Conservation (phyloP, 805 yeast species). For the Saccharomyces jurei region DNA sequence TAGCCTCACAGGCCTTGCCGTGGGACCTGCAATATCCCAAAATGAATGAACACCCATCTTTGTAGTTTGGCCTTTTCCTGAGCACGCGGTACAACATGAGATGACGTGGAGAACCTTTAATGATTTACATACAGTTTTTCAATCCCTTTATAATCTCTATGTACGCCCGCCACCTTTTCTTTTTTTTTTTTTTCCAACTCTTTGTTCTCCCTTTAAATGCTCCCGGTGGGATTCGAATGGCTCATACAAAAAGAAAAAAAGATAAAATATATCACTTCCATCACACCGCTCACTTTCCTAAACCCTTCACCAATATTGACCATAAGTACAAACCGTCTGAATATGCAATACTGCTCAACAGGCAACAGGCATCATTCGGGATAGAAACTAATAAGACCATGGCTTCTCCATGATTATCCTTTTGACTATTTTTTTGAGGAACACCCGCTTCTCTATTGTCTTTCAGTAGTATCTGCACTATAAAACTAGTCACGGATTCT, state of each 20-base stretch:
- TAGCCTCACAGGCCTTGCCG: slow-evolving; percentile 81
- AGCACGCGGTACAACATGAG: not conserved
- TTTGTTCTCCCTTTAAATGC: not conserved
- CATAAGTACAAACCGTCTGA: not conserved
- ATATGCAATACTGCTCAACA: not conserved
- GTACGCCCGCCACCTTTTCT: not conserved
- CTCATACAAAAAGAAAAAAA: not conserved
- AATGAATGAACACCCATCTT: slow-evolving; percentile 94
- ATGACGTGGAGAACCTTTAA: not conserved
- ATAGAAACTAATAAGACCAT: no score
- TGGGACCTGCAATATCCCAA: slow-evolving; percentile 87
- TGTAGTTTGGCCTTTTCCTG: not conserved
- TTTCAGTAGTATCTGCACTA: not conserved
- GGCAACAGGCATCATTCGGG: no score
- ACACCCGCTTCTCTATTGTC: no score
- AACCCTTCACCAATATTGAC: not conserved
- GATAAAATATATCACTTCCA: not conserved
- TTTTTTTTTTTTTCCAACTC: not conserved
- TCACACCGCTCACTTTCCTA: not conserved
- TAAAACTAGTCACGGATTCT: not conserved
- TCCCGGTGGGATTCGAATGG: not conserved
- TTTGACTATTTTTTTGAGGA: no score
- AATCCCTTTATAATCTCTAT: not conserved
- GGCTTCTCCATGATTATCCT: no score
- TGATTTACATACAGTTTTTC: not conserved